Evolutionary conservation across 23 red algal species (phyloP).

Genomic region (Gracilaria vermiculophylla): DNA sequence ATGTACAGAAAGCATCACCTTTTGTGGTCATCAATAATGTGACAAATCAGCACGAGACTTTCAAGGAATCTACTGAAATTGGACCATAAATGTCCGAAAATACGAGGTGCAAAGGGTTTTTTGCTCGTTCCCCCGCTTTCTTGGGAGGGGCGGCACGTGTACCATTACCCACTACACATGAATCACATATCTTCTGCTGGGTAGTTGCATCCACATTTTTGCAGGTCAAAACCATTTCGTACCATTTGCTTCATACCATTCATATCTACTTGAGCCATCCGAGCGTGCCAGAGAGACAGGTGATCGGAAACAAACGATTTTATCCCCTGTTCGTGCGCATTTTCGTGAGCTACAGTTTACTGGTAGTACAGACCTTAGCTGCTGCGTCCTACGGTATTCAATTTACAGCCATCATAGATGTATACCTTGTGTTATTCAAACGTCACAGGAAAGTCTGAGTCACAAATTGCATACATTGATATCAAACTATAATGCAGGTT

Average conservation of each 20-base stretch:
- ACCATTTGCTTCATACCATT: background rate
- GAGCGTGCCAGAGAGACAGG: constrained; percentile 22
- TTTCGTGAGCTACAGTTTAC: too few species aligned
- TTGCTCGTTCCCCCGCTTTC: background rate
- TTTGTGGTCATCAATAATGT: constrained; percentile 37
- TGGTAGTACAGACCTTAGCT: background rate
- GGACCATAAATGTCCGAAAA: constrained; percentile 25
- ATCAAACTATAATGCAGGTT: background rate
- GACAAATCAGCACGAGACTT: constrained; percentile 34
- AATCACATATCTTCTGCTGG: constrained; percentile 17
- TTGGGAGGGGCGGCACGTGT: constrained; percentile 14
- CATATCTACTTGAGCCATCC: constrained; percentile 35
- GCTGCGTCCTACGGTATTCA: too few species aligned
- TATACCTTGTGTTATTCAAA: too few species aligned
- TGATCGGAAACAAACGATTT: too few species aligned
- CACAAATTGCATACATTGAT: background rate
- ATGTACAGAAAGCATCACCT: constrained; percentile 6
- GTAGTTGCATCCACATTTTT: background rate
- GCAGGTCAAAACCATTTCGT: constrained; percentile 2
- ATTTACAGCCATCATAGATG: too few species aligned
- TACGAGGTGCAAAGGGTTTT: background rate
- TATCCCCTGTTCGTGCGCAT: too few species aligned
- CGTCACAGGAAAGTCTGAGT: background rate
- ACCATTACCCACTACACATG: background rate
- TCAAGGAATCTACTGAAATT: background rate